Base-by-base conservation (phyloP, 495 filamentous ascomycete species). In the Talaromyces proteolyticus region DNA sequence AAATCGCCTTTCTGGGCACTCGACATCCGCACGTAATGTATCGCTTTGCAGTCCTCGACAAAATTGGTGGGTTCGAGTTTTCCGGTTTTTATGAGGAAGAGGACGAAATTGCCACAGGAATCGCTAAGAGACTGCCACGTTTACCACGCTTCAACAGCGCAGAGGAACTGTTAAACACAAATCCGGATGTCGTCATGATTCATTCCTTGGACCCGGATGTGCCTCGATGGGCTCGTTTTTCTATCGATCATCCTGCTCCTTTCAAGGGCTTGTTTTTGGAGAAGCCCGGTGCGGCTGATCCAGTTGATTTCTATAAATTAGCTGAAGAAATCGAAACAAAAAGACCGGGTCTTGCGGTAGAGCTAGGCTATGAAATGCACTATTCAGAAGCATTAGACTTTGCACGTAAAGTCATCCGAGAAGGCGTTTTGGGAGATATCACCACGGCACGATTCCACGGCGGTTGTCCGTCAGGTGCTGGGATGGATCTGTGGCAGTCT, bases 111-210 rank as follows among this genome's bases (percentile, higher is more conserved):
- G 53, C 53, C 7, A 14, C 29, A 23, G 43, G 44, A 29, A 24
- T 55, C 12, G 29, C 41, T 3, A 49, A 52, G 16, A 34, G 53
- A 34, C 43, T 55, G 19, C 53, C 53, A 21, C 53, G 37, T 26
- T 19, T 55, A 46, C 37, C 36, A n/a, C 53, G 53, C 26, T 55
- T 52, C 29, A 26, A 47, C 11, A 47, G 29, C 4, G 36, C 53
- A 6, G 20, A 39, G 4, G 49, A 37, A 17, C 22, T 55, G 20
- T 49, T 55, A 14, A 41, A 55, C 20, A 55, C 53, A 6, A 49
- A 55, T 41, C 53, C 53, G 8, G 53, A 55, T 41, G 49, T 55
- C 37, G 49, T 55, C 6, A 55, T 55, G 53, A 55, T 55, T 20
- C 53, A 55, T 42, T 21, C 53, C 18, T 20, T 55, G 36, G 53